These are phyloP conservation scores for Xerocomus amazonicus DNA, from an alignment of 1,284 basidiomycete species.

Conservation along the genomic window DNA sequence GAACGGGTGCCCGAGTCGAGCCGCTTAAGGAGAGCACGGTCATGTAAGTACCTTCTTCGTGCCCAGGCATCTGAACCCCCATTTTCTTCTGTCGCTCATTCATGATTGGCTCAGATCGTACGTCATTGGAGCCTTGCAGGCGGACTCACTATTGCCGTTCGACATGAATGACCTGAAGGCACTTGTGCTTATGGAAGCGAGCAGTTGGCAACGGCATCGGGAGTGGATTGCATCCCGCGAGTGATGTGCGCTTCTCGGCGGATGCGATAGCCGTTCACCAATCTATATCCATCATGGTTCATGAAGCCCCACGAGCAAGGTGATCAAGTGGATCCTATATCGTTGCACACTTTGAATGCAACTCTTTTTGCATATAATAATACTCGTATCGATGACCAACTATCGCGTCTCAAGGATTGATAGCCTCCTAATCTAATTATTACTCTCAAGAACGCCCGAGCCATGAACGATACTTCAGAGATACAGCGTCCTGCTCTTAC, in stretches of 20 bases:
- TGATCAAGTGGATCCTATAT: too few species aligned
- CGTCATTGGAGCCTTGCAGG: slow-evolving; percentile 42
- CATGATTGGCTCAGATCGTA: slow-evolving; percentile 37
- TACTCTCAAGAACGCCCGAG: too few species aligned
- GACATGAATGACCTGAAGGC: slow-evolving; percentile 34
- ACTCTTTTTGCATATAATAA: too few species aligned
- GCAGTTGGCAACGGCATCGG: slow-evolving; percentile 41
- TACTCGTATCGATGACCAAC: too few species aligned
- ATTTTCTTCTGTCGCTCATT: background rate
- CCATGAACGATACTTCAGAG: too few species aligned
- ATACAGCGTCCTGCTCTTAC: background rate
- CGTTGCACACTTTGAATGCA: too few species aligned
- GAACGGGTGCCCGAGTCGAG: slow-evolving; percentile 38
- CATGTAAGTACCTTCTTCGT: slow-evolving; percentile 41
- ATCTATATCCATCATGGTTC: too few species aligned
- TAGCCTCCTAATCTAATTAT: too few species aligned
- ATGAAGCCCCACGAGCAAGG: too few species aligned
- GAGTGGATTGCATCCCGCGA: slow-evolving; percentile 35
- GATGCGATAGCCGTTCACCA: too few species aligned
- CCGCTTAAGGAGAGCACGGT: slow-evolving; percentile 53
- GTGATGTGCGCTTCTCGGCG: background rate
- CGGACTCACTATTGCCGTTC: slow-evolving; percentile 40
- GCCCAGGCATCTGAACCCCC: background rate
- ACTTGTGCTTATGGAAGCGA: slow-evolving; percentile 39
- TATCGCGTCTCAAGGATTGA: too few species aligned